Evolutionary conservation across 805 yeast genomes (phyloP).

Genomic region (Candida awuae): DNA sequence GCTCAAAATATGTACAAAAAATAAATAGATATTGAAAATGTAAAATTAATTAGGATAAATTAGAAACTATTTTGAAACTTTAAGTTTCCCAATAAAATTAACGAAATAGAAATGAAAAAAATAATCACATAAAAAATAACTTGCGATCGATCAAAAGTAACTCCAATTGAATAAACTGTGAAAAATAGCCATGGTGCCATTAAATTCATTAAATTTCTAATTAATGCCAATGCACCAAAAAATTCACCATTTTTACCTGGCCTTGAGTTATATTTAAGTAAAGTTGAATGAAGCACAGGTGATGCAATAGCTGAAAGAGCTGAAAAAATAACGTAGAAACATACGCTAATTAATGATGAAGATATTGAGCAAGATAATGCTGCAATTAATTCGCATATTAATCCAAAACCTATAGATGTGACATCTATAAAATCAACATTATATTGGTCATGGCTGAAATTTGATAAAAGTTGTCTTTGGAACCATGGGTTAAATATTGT

Average conservation of each 20-base stretch:
- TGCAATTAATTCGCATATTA: constrained; percentile 11
- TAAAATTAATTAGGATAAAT: too few species aligned
- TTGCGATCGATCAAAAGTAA: constrained; percentile 30
- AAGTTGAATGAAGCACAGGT: constrained; percentile 52
- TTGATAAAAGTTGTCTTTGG: constrained; percentile 15
- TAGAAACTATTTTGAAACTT: constrained; percentile 1
- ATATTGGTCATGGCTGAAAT: constrained; percentile 29
- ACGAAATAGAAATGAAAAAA: constrained; percentile 2
- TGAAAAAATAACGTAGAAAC: constrained; percentile 29
- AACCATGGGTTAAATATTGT: constrained; percentile 19
- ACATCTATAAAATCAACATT: constrained; percentile 42
- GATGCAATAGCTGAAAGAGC: constrained; percentile 43
- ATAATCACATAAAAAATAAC: constrained; percentile 27
- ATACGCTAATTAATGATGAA: constrained; percentile 32
- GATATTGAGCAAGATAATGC: constrained; percentile 27
- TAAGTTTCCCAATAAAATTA: constrained; percentile 6
- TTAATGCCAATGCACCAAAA: constrained; percentile 60
- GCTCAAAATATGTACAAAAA: constrained; percentile 4
- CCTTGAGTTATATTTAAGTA: constrained; percentile 50
- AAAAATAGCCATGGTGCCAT: constrained; percentile 43
- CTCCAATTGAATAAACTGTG: constrained; percentile 39
- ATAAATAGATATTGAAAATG: background rate
- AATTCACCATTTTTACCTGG: constrained; percentile 58
- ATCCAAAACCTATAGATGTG: constrained; percentile 9
- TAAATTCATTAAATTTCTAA: constrained; percentile 43